Base-by-base conservation (phyloP, 1,284 basidiomycete species). In the Amylostereum areolatum region DNA sequence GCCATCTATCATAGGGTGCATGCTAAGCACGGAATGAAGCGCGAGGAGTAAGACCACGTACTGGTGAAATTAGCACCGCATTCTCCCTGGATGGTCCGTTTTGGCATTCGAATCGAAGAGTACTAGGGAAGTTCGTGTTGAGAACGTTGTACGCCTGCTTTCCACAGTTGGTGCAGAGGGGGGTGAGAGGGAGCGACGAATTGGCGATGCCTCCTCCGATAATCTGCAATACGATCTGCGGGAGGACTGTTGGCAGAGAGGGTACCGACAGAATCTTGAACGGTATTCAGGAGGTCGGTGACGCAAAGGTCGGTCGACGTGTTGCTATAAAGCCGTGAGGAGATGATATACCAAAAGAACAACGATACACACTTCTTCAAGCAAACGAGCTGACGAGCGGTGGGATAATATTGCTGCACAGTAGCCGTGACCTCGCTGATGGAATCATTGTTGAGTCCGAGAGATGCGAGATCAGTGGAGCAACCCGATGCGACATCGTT, bases 41-140 rank as follows among this genome's bases (percentile, higher is more conserved):
- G 32, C 5, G 39, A 43, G 37, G 25, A 50, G 18, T 32, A 45
- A 44, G 48, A 33, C 7, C 2, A 59, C 72, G 47, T 56, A 81
- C 79, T 70, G 47, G 64, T 66, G 63, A 83, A 83, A 41, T 64
- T 66, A 31, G 74, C 56, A 24, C 80, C 79, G 56, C 81, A 83
- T 55, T 74, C 59, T 0, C 55, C 52, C 45, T 70, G 61, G 10
- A 78, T 52, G 11, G 61, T n/a, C 62, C 25, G 66, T 55, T 12
- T 62, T 59, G 6, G 60, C 53, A 55, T 65, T 18, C 18, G 18
- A 18, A 18, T 18, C 18, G 18, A 18, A 18, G 18, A n/a, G 18
- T 18, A 41, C 53, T 57, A 10, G 78, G 75, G 49, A 71, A 60
- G 32, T 69, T 62, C 24, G 57, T 46, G 48, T 64, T 66, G 46